Evolutionary conservation across 192 early-diverging fungal genomes (phyloP).

Genomic region (Rhizophagus sp.): DNA sequence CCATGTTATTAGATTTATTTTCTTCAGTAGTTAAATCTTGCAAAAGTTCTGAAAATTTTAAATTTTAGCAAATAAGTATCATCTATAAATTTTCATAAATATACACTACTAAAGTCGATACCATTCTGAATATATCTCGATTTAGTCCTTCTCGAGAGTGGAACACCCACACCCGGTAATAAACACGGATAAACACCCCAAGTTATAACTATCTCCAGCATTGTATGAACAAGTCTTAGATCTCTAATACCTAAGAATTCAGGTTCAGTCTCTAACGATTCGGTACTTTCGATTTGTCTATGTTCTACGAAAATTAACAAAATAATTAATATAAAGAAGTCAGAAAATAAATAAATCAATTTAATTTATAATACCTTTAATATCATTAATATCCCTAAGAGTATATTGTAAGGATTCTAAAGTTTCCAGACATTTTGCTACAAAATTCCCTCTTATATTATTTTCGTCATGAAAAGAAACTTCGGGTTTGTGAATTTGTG

Average conservation of each 20-base stretch:
- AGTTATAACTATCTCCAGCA: slow-evolving; percentile 64
- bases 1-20: not conserved
- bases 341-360: not conserved
- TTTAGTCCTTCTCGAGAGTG: slow-evolving; percentile 58
- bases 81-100: not conserved
- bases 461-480: not conserved
- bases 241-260: slow-evolving; percentile 60
- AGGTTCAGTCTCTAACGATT: slow-evolving; percentile 28
- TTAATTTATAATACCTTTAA: slow-evolving; percentile 21
- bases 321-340: not conserved
- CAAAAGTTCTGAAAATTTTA: slow-evolving; percentile 3
- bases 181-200: slow-evolving; percentile 72
- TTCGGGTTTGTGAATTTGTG: not conserved
- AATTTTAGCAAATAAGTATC: not conserved
- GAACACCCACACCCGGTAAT: slow-evolving; percentile 67
- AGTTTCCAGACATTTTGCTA: slow-evolving; percentile 15
- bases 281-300: not conserved
- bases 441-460: not conserved
- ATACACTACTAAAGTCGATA: slow-evolving; percentile 10
- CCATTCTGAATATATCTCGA: slow-evolving; percentile 55
- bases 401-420: slow-evolving; percentile 2
- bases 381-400: slow-evolving; percentile 17
- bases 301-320: not conserved
- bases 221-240: slow-evolving; percentile 60
- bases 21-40: not conserved